These are phyloP conservation scores for Vanrija sp. DNA, from an alignment of 1,284 basidiomycete genomes.

Conservation along the genomic window DNA sequence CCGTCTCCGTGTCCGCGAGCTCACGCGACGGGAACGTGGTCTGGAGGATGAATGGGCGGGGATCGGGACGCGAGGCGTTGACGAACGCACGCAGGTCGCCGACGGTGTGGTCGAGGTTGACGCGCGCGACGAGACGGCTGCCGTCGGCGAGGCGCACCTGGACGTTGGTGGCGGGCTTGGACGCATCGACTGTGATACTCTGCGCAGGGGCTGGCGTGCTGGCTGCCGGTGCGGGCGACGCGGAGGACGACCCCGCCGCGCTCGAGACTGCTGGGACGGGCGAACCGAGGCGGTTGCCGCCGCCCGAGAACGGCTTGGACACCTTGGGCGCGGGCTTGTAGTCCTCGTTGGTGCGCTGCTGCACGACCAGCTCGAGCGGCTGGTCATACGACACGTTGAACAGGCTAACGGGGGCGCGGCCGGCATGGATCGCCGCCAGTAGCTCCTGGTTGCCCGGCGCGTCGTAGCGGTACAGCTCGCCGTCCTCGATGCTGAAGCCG, in stretches of 20 bases:
- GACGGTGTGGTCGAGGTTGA: constrained; percentile 91
- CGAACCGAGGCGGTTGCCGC: constrained; percentile 78
- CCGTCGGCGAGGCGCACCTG: constrained; percentile 89
- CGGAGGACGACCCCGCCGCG: background rate
- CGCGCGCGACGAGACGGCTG: constrained; percentile 77
- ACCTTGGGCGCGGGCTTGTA: constrained; percentile 57
- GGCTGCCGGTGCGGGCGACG: constrained; percentile 37
- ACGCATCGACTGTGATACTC: constrained; percentile 50
- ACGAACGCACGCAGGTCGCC: constrained; percentile 81
- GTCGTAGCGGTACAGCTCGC: constrained; percentile 78
- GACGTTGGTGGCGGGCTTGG: constrained; percentile 78
- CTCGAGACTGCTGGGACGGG: constrained; percentile 51
- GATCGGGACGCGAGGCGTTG: constrained; percentile 74
- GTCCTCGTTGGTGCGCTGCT: constrained; percentile 68
- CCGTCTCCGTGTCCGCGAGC: constrained; percentile 65
- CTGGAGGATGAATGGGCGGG: constrained; percentile 73
- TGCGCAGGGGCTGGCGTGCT: constrained; percentile 13
- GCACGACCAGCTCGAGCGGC: constrained; percentile 78
- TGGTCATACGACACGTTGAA: constrained; percentile 76
- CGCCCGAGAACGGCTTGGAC: constrained; percentile 62
- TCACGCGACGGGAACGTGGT: constrained; percentile 77
- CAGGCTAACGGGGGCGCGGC: constrained; percentile 73
- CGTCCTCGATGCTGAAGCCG: constrained; percentile 90
- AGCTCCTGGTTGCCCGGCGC: constrained; percentile 71
- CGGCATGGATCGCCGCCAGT: constrained; percentile 73